A percentile compares a stretch with the other conserved stretches of the same genome.
phyloP scores from a whole-genome alignment of 352 stramenopile genomes.

The Pythium oligandrum region DNA sequence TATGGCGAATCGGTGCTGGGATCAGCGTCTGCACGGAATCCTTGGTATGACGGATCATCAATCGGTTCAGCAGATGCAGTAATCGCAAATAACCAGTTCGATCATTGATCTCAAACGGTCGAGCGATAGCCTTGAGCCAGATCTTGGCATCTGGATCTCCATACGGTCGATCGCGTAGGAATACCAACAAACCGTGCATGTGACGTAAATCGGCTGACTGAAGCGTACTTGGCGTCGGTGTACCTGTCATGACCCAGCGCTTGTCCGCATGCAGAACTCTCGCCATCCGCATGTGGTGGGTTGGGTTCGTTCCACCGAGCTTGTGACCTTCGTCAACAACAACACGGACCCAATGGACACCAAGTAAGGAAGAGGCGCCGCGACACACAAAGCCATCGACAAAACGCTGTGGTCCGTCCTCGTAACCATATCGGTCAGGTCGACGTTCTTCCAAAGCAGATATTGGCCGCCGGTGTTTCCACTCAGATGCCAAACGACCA shows the following conservation, averaged over 20 bases:
- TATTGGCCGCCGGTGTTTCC: constrained; percentile 51
- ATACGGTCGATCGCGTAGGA: constrained; percentile 88
- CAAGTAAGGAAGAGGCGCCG: constrained; percentile 50
- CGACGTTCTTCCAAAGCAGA: constrained; percentile 57
- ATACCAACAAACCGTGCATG: constrained; percentile 88
- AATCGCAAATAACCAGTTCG: constrained; percentile 65
- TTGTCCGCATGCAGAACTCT: constrained; percentile 74
- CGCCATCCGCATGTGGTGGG: constrained; percentile 80
- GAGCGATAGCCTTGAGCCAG: constrained; percentile 74
- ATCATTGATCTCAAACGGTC: constrained; percentile 63
- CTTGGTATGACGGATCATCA: constrained; percentile 96
- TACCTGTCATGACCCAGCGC: constrained; percentile 97
- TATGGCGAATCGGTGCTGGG: constrained; percentile 18
- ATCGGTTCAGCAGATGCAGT: constrained; percentile 75
- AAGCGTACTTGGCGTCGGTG: constrained; percentile 89
- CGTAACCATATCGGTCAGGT: constrained; percentile 69
- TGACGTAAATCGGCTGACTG: constrained; percentile 83
- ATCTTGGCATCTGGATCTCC: constrained; percentile 64
- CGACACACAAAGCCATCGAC: constrained; percentile 51
- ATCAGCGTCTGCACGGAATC: constrained; percentile 74
- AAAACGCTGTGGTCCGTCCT: constrained; percentile 39
- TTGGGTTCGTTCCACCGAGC: constrained; percentile 63
- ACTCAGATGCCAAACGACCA: constrained; percentile 49
- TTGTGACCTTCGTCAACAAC: constrained; percentile 97
- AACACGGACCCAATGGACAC: constrained; percentile 83